Evolutionary conservation across 116 monocot species (phyloP), one percentile per base, ranked within the genome.

Genomic region (Posidonia oceanica): DNA sequence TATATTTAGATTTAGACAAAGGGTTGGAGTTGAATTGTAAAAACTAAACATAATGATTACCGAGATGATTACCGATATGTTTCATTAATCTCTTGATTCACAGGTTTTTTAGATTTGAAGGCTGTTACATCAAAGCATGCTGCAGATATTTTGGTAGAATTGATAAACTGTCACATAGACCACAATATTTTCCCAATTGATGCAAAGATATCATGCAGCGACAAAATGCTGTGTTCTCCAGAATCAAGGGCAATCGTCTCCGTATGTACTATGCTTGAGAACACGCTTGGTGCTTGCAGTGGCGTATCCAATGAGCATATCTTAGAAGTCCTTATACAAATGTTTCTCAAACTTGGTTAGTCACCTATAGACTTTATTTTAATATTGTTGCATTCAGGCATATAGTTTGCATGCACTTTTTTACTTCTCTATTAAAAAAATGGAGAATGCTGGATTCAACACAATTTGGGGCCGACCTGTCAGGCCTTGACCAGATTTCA

Each of bases 321-420:
- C 22, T 79, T 89, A 66, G 67, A 54, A 60, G 80, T 91, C 66
- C 79, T 89, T 39, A 77, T 89, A 59, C 59, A 79, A 71, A 82
- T 97, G 67, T 85, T 92, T 66, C 83, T 87, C 37, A 85, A 77
- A 52, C 89, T 97, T 73, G 97, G 97, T 97, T 83, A 69, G 82
- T 57, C 12, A 56, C 37, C 39, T 69, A 8, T 18, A 38, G 77
- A 61, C 1, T 29, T 37, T 51, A 11, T 51, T 67, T 67, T 48
- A 39, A 38, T 64, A 21, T 64, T 64, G 15, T 21, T 64, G 12
- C 48, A 4, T 48, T 48, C 48, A 48, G 48, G 11, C 7, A 12
- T 48, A 48, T 10, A 48, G 12, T 7, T 48, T 48, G 48, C 48
- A 48, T 2, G 12, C 48, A 48, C 48, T 48, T 0, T 8, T 48